Percentiles rank a stretch among this genome's conserved stretches.
Evolutionary conservation across 192 early-diverging fungal species (phyloP).

Genomic region (Coemansia umbellata): DNA sequence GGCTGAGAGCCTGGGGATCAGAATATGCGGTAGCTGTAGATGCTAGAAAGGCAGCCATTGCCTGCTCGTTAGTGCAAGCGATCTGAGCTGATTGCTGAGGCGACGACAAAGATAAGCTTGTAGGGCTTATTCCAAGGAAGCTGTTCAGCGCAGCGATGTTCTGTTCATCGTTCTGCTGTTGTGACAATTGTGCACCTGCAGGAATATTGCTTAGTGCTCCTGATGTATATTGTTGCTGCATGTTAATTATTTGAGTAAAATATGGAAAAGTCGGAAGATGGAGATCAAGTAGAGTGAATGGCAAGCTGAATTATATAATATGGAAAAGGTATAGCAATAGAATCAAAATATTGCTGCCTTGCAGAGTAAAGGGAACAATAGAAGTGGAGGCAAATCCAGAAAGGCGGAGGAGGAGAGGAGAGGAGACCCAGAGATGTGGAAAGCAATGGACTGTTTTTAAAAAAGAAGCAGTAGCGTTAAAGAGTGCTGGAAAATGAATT

Average conservation of each 20-base stretch:
- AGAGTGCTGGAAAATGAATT: no score
- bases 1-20: background rate
- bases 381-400: no score
- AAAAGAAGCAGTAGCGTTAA: no score
- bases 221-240: slow-evolving; percentile 5
- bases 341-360: no score
- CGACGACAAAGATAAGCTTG: background rate
- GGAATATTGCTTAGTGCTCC: background rate
- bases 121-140: slow-evolving; percentile 26
- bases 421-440: no score
- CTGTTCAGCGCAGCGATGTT: slow-evolving; percentile 30
- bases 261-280: background rate
- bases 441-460: no score
- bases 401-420: no score
- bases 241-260: background rate
- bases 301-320: no score
- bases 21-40: slow-evolving; percentile 17
- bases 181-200: slow-evolving; percentile 1
- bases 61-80: slow-evolving; percentile 17
- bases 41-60: slow-evolving; percentile 30
- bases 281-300: no score
- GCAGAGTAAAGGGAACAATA: no score
- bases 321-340: no score
- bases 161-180: slow-evolving; percentile 18
- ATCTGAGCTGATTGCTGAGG: background rate